Evolutionary conservation across 257 asterid genomes (phyloP).

Genomic region (Capsicum chinense): DNA sequence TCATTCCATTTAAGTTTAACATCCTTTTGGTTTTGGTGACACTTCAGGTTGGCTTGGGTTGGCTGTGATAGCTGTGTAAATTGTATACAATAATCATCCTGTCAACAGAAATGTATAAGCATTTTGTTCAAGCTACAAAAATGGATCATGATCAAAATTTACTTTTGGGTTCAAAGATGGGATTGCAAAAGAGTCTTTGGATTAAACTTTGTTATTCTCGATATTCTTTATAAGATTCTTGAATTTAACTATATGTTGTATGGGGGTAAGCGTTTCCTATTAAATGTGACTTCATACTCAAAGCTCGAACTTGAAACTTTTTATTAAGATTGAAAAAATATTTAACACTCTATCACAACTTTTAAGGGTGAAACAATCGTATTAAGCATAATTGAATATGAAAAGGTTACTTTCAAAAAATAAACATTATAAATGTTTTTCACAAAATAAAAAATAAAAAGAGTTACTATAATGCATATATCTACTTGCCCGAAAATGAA

Average conservation of each 20-base stretch:
- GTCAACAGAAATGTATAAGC: background rate
- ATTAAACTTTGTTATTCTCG: background rate
- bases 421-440: background rate
- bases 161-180: background rate
- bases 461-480: background rate
- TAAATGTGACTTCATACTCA: too few relatives aligned
- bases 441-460: too few relatives aligned
- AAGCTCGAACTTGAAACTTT: too few relatives aligned
- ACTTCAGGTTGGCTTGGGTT: background rate
- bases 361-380: too few relatives aligned
- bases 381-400: background rate
- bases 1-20: constrained; percentile 27
- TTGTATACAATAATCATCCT: background rate
- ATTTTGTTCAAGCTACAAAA: background rate
- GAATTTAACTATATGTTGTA: background rate
- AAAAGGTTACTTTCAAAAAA: background rate
- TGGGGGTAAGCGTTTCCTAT: too few relatives aligned
- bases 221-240: background rate
- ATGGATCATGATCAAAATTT: background rate
- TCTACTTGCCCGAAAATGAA: background rate
- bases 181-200: background rate
- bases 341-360: too few relatives aligned
- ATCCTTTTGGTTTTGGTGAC: background rate
- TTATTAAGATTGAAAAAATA: too few relatives aligned
- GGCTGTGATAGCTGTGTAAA: background rate